Evolutionary conservation across 352 stramenopile species (phyloP), one percentile per base, ranked within the genome.

Genomic region (Pythium rishiriense): DNA sequence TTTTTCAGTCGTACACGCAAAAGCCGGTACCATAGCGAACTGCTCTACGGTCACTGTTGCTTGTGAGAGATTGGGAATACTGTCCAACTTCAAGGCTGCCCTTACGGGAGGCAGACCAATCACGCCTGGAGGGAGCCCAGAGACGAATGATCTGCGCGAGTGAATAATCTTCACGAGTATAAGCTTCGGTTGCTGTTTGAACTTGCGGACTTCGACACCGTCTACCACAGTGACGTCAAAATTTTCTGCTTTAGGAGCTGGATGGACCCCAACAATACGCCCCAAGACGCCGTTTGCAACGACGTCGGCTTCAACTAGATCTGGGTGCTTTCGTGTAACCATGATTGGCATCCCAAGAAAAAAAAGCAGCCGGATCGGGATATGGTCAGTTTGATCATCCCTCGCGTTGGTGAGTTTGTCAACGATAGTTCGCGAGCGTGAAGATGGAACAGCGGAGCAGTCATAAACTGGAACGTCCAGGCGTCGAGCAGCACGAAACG

Each of bases 311-410:
- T 57, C 26, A 7, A 42, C 29, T 4, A 57, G 31, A 28, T 57
- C 49, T 25, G 49, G 49, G 31, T 57, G 49, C 28, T 57, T 57
- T 26, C 28, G 25, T 3, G 49, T 57, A 15, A 57, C 29, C 49
- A 57, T 57, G 28, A 57, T 29, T 19, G 49, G 49, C 49, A 57
- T 57, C n/a, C 49, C 49, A 17, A 57, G 28, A 19, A 46, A 57
- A 28, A 42, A 45, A 9, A 57, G 29, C 5, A 57, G 28, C 49
- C n/a, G 8, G n/a, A 57, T 25, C 25, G 49, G 49, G 29, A 57
- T 57, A 14, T 28, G 49, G 29, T 28, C 28, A 17, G 49, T 57
- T 12, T 29, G 49, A 57, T 57, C 49, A 21, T 57, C 29, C 9
- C 45, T 57, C 9, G 28, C 29, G 31, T 57, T 46, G 10, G 31